Evolutionary conservation across 768 basidiomycete species (phyloP).

Genomic region (Fibroporia radiculosa): DNA sequence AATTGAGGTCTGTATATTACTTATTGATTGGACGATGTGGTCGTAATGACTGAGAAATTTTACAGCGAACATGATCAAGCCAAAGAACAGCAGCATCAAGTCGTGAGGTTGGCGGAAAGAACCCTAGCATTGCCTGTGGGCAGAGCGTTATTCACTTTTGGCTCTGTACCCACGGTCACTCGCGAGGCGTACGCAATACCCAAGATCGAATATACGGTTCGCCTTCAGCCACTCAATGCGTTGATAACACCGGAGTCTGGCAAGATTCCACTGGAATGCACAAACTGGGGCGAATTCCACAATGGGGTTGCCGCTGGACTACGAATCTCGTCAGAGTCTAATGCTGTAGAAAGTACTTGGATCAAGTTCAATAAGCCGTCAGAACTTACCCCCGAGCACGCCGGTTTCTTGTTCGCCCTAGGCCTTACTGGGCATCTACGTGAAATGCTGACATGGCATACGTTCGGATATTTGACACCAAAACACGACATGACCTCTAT

Average conservation of each 20-base stretch:
- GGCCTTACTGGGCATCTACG: conserved; percentile 89
- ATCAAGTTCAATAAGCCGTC: conserved; percentile 92
- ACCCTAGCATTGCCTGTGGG: conserved; percentile 90
- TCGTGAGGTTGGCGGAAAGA: conserved; percentile 73
- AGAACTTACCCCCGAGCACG: conserved; percentile 87
- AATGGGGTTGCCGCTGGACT: conserved; percentile 93
- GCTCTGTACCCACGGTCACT: conserved; percentile 66
- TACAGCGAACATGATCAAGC: conserved; percentile 80
- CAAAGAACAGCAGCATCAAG: conserved; percentile 78
- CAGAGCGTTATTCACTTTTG: conserved; percentile 87
- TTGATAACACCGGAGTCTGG: conserved; percentile 59
- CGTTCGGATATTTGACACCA: conserved; percentile 89
- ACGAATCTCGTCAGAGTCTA: conserved; percentile 67
- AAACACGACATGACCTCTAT: conserved; percentile 96
- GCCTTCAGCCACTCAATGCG: conserved; percentile 66
- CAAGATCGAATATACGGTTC: conserved; percentile 69
- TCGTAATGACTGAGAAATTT: background rate
- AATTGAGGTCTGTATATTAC: conserved; percentile 42
- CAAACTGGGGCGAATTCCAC: conserved; percentile 95
- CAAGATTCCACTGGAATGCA: conserved; percentile 64
- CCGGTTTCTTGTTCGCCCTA: conserved; percentile 91
- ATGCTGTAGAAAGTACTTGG: conserved; percentile 86
- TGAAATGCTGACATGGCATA: conserved; percentile 90
- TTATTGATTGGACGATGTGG: background rate
- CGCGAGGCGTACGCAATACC: conserved; percentile 75